Evolutionary conservation across 2,329 filamentous ascomycete species (phyloP).

Genomic region (Trichoderma aggressivum): DNA sequence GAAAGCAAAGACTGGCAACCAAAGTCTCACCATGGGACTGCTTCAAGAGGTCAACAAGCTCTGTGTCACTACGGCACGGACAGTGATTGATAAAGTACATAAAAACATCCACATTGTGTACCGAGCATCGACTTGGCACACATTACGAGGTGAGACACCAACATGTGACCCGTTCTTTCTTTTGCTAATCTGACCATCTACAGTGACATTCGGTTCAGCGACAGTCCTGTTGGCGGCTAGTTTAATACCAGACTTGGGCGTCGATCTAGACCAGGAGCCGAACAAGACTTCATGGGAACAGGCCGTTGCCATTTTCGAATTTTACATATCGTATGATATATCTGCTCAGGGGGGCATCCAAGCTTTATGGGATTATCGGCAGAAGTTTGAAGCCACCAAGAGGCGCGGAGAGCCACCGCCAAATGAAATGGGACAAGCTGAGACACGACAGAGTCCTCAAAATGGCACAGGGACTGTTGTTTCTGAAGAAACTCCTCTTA

Average conservation of each 20-base stretch:
- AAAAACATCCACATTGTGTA: neutral
- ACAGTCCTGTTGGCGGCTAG: neutral
- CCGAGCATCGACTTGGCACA: constrained; percentile 4
- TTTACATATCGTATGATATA: constrained; percentile 1
- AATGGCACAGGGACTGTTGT: neutral
- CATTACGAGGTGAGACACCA: neutral
- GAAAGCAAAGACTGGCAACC: neutral
- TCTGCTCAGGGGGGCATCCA: constrained; percentile 7
- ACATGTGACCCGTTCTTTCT: fast-evolving
- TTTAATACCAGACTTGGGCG: neutral
- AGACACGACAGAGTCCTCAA: neutral
- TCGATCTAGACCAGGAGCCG: constrained; percentile 1
- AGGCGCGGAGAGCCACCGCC: neutral
- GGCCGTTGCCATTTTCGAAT: constrained; percentile 2
- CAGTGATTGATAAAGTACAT: neutral
- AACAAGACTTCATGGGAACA: constrained; percentile 8
- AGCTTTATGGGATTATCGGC: neutral
- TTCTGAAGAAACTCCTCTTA: neutral
- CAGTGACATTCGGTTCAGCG: constrained; percentile 5
- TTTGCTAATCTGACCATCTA: neutral
- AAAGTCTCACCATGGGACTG: neutral
- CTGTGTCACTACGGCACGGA: neutral
- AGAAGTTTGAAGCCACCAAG: constrained; percentile 3
- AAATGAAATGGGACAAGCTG: neutral
- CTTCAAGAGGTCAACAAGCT: neutral